phyloP scores from a whole-genome alignment of 1,284 basidiomycete species.

The Xanthoconium separans region DNA sequence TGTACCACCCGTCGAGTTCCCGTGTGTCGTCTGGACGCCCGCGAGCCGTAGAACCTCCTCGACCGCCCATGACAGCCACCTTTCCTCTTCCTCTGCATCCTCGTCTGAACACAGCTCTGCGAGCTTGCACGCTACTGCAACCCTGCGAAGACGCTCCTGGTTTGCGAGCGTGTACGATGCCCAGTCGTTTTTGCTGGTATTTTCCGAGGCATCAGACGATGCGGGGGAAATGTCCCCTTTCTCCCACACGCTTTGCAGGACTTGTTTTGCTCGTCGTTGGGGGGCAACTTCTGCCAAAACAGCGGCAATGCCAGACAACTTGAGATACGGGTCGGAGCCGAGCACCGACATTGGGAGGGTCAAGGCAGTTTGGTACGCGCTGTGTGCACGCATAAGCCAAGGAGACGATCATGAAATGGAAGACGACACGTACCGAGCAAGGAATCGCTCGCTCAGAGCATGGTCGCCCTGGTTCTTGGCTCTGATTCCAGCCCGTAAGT shows the following conservation, averaged over 20 bases:
- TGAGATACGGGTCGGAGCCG: conserved; percentile 56
- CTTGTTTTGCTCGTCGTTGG: conserved; percentile 50
- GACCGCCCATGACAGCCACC: conserved; percentile 61
- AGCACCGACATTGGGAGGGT: conserved; percentile 49
- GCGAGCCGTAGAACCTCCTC: conserved; percentile 53
- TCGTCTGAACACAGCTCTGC: conserved; percentile 52
- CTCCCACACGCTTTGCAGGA: conserved; percentile 46
- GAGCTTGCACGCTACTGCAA: conserved; percentile 67
- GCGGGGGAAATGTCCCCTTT: conserved; percentile 9
- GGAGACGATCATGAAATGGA: not conserved
- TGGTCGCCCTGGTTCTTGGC: conserved; percentile 62
- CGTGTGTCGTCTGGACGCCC: conserved; percentile 16
- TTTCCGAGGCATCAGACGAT: not conserved
- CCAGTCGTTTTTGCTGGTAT: conserved; percentile 16
- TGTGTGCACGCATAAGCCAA: conserved; percentile 28
- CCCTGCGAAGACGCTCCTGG: conserved; percentile 55
- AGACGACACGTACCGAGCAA: conserved; percentile 47
- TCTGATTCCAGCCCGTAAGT: conserved; percentile 63
- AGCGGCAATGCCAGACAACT: conserved; percentile 69
- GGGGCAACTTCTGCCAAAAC: conserved; percentile 63
- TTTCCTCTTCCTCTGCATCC: conserved; percentile 47
- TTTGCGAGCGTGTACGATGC: conserved; percentile 33
- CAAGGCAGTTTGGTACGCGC: conserved; percentile 62
- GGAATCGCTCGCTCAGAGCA: conserved; percentile 52
- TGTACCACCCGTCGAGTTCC: not conserved